phyloP scores from a whole-genome alignment of 2,329 filamentous ascomycete genomes.

The Bertia moriformis region DNA sequence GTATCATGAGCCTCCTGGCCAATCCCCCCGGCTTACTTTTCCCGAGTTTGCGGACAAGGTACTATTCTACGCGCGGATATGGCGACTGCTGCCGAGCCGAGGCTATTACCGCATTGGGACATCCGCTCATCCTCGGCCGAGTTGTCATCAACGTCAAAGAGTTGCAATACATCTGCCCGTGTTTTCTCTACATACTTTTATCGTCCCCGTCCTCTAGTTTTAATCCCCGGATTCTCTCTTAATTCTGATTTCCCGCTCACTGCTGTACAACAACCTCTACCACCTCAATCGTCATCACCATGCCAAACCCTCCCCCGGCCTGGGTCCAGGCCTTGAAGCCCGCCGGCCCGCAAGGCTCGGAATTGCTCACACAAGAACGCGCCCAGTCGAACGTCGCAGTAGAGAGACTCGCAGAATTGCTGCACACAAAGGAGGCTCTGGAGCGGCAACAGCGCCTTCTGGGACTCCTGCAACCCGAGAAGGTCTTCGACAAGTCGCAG shows the following conservation, averaged over 20 bases:
- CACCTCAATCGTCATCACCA: neutral
- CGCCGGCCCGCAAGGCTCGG: constrained; percentile 51
- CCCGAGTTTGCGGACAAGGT: no score
- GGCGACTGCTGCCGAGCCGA: constrained; percentile 20
- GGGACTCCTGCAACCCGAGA: constrained; percentile 48
- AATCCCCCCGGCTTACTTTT: no score
- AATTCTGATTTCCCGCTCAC: no score
- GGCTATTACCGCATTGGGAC: neutral
- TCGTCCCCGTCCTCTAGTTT: no score
- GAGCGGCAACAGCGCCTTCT: constrained; percentile 45
- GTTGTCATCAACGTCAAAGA: neutral
- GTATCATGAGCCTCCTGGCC: no score
- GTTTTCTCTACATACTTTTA: neutral
- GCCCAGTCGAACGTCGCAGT: constrained; percentile 52
- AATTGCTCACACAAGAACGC: constrained; percentile 56
- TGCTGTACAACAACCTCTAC: neutral
- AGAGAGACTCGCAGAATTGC: constrained; percentile 49
- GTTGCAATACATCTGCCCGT: neutral
- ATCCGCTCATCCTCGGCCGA: neutral
- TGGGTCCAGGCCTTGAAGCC: constrained; percentile 57
- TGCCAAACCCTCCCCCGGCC: constrained; percentile 22
- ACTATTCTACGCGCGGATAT: no score
- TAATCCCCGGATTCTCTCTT: no score
- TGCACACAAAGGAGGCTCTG: constrained; percentile 53
- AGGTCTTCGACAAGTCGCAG: constrained; percentile 64